phyloP scores from a whole-genome alignment of 129 eudicot species.

The carrot (Daucus carota) region DH1_v3.0 NC_030383.2:63833001-63833500 shows the following conservation, averaged over 20 bases:
- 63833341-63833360: slow-evolving; percentile 72
- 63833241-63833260: slow-evolving; percentile 26
- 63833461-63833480: slow-evolving; percentile 55
- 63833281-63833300: slow-evolving; percentile 58
- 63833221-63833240: neutral
- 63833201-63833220: neutral
- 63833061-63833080: neutral
- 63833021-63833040: slow-evolving; percentile 64
- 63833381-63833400: slow-evolving; percentile 80
- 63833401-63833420: slow-evolving; percentile 75
- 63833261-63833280: slow-evolving; percentile 77
- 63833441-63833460: too few species aligned
- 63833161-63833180: slow-evolving; percentile 49
- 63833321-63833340: too few species aligned
- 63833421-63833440: neutral
- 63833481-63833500: slow-evolving; percentile 67
- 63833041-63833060: slow-evolving; percentile 69
- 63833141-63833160: slow-evolving; percentile 64
- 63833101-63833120: slow-evolving; percentile 71
- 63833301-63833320: too few species aligned
- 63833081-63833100: slow-evolving; percentile 41
- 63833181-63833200: neutral
- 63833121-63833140: slow-evolving; percentile 74
- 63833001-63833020: too few species aligned
- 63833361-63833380: slow-evolving; percentile 77